Conservation (phyloP, 2,329 filamentous ascomycete species). For the Colletotrichum orbiculare region DNA sequence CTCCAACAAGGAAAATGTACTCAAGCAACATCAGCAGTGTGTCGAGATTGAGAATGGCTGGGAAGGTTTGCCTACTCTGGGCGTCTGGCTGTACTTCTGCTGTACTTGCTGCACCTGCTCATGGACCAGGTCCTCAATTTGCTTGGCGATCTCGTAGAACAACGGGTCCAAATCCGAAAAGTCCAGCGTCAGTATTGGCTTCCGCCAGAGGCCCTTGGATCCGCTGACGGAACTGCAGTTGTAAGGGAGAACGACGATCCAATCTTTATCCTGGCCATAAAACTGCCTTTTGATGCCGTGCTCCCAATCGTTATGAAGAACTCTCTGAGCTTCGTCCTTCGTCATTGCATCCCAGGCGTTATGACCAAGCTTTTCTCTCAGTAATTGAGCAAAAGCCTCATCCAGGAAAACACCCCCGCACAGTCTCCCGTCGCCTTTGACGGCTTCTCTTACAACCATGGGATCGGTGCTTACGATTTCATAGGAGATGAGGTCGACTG, state of each 20-base stretch:
- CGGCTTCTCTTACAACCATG: slow-evolving; percentile 48
- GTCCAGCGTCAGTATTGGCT: neutral
- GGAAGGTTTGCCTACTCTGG: slow-evolving; percentile 41
- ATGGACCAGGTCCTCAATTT: slow-evolving; percentile 40
- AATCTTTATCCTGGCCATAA: neutral
- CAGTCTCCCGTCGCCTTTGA: slow-evolving; percentile 51
- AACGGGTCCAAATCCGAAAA: slow-evolving; percentile 39
- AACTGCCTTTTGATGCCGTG: slow-evolving; percentile 41
- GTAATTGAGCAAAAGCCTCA: slow-evolving; percentile 45
- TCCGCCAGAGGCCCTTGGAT: too few species aligned
- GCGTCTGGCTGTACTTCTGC: slow-evolving; percentile 25
- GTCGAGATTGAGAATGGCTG: neutral
- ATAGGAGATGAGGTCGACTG: slow-evolving; percentile 55
- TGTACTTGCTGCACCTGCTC: slow-evolving; percentile 40
- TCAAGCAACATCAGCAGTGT: slow-evolving; percentile 26
- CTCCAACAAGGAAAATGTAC: slow-evolving; percentile 53
- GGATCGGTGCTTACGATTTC: slow-evolving; percentile 39
- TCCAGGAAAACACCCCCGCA: slow-evolving; percentile 56
- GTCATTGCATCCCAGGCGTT: slow-evolving; percentile 21
- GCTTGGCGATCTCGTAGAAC: slow-evolving; percentile 39
- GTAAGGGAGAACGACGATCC: slow-evolving; percentile 39
- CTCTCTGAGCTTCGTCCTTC: neutral
- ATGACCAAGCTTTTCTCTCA: slow-evolving; percentile 40
- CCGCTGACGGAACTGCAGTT: neutral
- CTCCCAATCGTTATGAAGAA: slow-evolving; percentile 42